These are phyloP conservation scores for Sarocladiaceae sp. DNA, from an alignment of 2,329 filamentous ascomycete species.

Conservation along the genomic window DNA sequence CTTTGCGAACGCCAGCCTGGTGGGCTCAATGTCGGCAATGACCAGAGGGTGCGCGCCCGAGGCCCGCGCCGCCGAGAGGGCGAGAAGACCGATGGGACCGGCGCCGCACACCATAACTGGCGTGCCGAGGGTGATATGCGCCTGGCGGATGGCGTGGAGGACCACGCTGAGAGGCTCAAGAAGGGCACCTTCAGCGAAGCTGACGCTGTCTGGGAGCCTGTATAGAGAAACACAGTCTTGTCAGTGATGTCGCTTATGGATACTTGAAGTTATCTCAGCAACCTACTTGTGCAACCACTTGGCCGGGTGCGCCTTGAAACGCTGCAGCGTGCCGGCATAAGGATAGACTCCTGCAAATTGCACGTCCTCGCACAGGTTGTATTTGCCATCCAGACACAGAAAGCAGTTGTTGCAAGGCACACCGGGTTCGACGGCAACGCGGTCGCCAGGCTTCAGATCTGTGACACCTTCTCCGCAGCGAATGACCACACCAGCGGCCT, in stretches of 20 bases:
- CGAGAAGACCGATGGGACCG: constrained; percentile 56
- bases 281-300: constrained; percentile 43
- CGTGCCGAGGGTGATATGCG: constrained; percentile 46
- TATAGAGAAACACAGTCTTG: constrained; percentile 9
- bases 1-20: constrained; percentile 9
- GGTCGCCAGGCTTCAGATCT: constrained; percentile 47
- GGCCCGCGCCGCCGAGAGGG: constrained; percentile 50
- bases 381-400: constrained; percentile 48
- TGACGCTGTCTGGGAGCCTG: constrained; percentile 47
- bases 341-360: constrained; percentile 53
- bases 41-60: constrained; percentile 58
- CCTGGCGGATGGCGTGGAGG: constrained; percentile 51
- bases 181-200: constrained; percentile 53
- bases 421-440: constrained; percentile 58
- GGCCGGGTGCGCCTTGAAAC: constrained; percentile 49
- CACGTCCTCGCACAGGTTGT: constrained; percentile 56
- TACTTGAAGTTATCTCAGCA: constrained; percentile 34
- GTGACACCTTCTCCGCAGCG: constrained; percentile 49
- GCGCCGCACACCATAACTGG: constrained; percentile 54
- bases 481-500: constrained; percentile 55
- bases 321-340: constrained; percentile 51
- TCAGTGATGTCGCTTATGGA: constrained; percentile 33
- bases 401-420: constrained; percentile 54
- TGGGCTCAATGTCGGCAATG: constrained; percentile 53
- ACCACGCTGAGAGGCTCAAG: constrained; percentile 60